Conservation (phyloP, 495 filamentous ascomycete genomes). For the Penicillium pulvis region DNA sequence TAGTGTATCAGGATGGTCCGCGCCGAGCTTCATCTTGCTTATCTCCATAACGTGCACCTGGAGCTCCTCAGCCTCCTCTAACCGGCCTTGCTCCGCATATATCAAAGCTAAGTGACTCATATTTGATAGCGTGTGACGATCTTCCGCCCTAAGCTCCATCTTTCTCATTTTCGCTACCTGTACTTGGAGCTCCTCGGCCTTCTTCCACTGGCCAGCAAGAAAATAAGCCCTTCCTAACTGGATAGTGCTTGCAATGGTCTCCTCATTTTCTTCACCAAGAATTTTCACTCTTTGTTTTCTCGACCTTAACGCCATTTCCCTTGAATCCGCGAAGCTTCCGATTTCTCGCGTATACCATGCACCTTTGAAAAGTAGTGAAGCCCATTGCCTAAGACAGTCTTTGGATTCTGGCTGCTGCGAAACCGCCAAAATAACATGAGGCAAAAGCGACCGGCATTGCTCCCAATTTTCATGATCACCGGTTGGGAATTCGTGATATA, state of each 20-base stretch:
- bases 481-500: conserved; percentile 3
- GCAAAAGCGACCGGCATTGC: conserved; percentile 10
- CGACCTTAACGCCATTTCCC: conserved; percentile 9
- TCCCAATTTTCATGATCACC: conserved; percentile 8
- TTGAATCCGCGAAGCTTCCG: neutral
- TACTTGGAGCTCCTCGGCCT: too few species aligned
- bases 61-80: too few species aligned
- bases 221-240: too few species aligned
- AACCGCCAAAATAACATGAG: conserved; percentile 10
- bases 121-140: too few species aligned
- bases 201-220: too few species aligned
- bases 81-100: too few species aligned
- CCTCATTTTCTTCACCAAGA: conserved; percentile 19
- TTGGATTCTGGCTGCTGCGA: conserved; percentile 10
- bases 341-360: conserved; percentile 1
- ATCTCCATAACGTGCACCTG: too few species aligned
- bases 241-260: conserved; percentile 13
- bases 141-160: too few species aligned
- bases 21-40: too few species aligned
- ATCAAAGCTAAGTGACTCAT: too few species aligned
- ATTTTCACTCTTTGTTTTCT: conserved; percentile 1
- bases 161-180: too few species aligned
- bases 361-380: conserved; percentile 7
- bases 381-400: conserved; percentile 1
- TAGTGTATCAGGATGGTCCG: too few species aligned